Percentiles rank a stretch among this genome's conserved stretches.
These are phyloP conservation scores for Alternaria ventricosa DNA, from an alignment of 2,329 filamentous ascomycete genomes.

Conservation along the genomic window DNA sequence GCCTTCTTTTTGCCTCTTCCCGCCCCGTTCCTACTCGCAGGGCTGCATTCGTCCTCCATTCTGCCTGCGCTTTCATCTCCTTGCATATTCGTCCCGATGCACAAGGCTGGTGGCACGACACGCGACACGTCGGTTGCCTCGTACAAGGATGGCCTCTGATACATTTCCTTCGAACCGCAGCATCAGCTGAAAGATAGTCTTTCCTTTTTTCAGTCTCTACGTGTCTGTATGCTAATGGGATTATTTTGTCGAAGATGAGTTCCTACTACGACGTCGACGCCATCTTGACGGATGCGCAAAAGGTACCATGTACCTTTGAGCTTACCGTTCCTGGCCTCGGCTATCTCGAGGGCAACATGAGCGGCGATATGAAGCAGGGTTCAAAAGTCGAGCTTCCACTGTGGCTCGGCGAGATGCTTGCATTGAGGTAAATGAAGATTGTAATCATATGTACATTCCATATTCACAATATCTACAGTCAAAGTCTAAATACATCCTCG, in stretches of 20 bases:
- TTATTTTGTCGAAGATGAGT: constrained; percentile 37
- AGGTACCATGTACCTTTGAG: constrained; percentile 95
- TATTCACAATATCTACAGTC: constrained; percentile 23
- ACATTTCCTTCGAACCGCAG: neutral
- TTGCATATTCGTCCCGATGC: constrained; percentile 26
- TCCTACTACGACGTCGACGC: constrained; percentile 86
- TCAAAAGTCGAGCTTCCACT: constrained; percentile 84
- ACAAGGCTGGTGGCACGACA: constrained; percentile 29
- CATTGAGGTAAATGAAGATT: constrained; percentile 61
- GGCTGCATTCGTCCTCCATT: neutral
- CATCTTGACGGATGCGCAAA: constrained; percentile 89
- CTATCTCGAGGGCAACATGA: constrained; percentile 84
- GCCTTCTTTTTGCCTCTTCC: neutral
- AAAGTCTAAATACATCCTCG: constrained; percentile 46
- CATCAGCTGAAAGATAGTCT: neutral
- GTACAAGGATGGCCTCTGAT: constrained; percentile 1
- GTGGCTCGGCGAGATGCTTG: constrained; percentile 95
- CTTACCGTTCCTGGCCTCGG: constrained; percentile 86
- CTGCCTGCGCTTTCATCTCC: constrained; percentile 13
- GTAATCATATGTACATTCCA: neutral
- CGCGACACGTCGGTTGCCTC: constrained; percentile 30
- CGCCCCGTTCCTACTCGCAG: neutral
- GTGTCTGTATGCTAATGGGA: neutral
- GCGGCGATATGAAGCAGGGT: constrained; percentile 74
- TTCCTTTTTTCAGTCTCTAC: neutral